These are phyloP conservation scores for Logfia minima DNA, from an alignment of 129 eudicot genomes.

Conservation along the genomic window DNA sequence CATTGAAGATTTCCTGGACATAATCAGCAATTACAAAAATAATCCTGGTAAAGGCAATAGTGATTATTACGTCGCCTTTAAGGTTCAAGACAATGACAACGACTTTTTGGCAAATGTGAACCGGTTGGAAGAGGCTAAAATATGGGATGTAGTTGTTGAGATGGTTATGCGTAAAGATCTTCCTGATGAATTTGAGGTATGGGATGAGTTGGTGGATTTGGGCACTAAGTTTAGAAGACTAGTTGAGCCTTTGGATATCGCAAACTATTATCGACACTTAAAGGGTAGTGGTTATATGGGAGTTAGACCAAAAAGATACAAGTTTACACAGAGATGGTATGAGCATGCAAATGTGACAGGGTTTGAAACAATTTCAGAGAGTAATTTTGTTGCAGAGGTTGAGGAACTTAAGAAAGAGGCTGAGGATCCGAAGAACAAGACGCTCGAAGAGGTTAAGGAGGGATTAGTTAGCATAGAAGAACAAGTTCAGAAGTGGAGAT, in stretches of 20 bases:
- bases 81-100: slow-evolving; percentile 36
- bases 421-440: neutral
- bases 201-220: slow-evolving; percentile 49
- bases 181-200: slow-evolving; percentile 78
- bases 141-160: slow-evolving; percentile 72
- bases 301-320: slow-evolving; percentile 62
- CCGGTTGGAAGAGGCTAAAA: slow-evolving; percentile 67
- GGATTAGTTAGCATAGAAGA: neutral
- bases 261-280: slow-evolving; percentile 70
- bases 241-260: slow-evolving; percentile 81
- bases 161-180: slow-evolving; percentile 69
- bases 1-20: slow-evolving; percentile 11
- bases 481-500: slow-evolving; percentile 11
- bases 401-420: slow-evolving; percentile 25
- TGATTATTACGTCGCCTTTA: slow-evolving; percentile 73
- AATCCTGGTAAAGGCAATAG: slow-evolving; percentile 24
- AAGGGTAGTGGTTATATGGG: slow-evolving; percentile 46
- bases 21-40: slow-evolving; percentile 33
- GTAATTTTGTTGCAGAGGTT: slow-evolving; percentile 23
- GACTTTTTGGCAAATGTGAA: slow-evolving; percentile 66
- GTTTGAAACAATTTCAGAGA: slow-evolving; percentile 23
- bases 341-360: slow-evolving; percentile 38
- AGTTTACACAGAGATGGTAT: slow-evolving; percentile 62
- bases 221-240: slow-evolving; percentile 60
- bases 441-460: slow-evolving; percentile 17